A percentile compares a stretch with the other conserved stretches of the same genome.
phyloP scores from a whole-genome alignment of 768 basidiomycete species.

The Boletus rubescentipes region DNA sequence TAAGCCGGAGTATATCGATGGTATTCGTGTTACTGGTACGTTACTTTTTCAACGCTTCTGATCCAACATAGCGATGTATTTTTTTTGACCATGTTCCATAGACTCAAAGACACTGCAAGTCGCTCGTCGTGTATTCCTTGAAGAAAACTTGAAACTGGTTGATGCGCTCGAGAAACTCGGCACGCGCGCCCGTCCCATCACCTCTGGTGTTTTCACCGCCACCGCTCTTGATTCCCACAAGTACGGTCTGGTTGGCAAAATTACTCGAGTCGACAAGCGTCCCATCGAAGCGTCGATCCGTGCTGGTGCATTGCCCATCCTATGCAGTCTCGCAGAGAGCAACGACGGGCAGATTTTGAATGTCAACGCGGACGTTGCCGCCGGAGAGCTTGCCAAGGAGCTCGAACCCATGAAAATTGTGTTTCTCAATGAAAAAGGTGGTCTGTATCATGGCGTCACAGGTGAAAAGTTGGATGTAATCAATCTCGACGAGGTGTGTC shows the following conservation, averaged over 20 bases:
- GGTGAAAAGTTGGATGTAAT: constrained; percentile 95
- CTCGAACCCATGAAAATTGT: constrained; percentile 99
- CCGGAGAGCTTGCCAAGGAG: constrained; percentile 96
- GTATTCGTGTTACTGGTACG: constrained; percentile 93
- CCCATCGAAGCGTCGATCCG: constrained; percentile 96
- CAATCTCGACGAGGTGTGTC: constrained; percentile 87
- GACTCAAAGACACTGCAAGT: constrained; percentile 94
- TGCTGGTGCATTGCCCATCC: constrained; percentile 93
- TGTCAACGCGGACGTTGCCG: constrained; percentile 98
- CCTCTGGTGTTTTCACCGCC: constrained; percentile 95
- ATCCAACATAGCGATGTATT: neutral
- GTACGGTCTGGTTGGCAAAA: constrained; percentile 94
- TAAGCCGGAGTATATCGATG: constrained; percentile 95
- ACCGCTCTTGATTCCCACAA: constrained; percentile 94
- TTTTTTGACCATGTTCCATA: constrained; percentile 24
- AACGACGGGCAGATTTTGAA: constrained; percentile 98
- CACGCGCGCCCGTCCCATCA: constrained; percentile 96
- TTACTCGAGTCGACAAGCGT: constrained; percentile 92
- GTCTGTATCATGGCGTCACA: constrained; percentile 95
- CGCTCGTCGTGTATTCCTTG: constrained; percentile 94
- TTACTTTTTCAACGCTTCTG: constrained; percentile 1
- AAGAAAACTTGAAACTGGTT: constrained; percentile 95
- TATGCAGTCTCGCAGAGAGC: constrained; percentile 93
- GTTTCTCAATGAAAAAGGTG: constrained; percentile 97
- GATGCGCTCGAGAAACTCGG: constrained; percentile 91